Percentiles rank a stretch among this genome's conserved stretches.
Conservation (phyloP, 306 rosid species). For the Vigna hirtella region DNA sequence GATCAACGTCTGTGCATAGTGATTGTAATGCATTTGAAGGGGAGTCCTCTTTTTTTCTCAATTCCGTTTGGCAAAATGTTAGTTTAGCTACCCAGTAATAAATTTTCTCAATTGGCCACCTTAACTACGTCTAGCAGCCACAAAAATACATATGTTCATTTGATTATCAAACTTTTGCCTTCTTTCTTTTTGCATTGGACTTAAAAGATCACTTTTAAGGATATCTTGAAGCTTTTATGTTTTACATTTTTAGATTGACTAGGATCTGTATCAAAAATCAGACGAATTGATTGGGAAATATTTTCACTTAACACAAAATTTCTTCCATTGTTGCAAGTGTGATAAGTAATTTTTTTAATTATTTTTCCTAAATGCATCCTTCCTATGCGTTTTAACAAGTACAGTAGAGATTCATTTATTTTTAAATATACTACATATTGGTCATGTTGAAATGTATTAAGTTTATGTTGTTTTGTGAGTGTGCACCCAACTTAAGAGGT, state of each 20-base stretch:
- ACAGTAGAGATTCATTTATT: not conserved
- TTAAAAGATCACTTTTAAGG: not conserved
- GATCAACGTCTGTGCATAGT: too few relatives aligned
- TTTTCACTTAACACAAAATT: too few relatives aligned
- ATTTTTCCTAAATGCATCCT: too few relatives aligned
- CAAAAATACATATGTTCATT: not conserved
- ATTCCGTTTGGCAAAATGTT: not conserved
- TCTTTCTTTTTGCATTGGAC: not conserved
- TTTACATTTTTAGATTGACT: not conserved
- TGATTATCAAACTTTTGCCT: not conserved
- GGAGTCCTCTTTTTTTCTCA: not conserved
- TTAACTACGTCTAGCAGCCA: not conserved
- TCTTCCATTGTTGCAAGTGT: too few relatives aligned
- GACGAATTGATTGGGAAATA: too few relatives aligned
- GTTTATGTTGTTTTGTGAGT: too few relatives aligned
- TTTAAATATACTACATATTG: not conserved
- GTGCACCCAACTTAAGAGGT: too few relatives aligned
- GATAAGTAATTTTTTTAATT: too few relatives aligned
- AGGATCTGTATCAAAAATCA: too few relatives aligned
- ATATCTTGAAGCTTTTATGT: constrained; percentile 7
- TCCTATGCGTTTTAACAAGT: not conserved
- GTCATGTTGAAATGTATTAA: too few relatives aligned
- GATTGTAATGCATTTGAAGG: too few relatives aligned
- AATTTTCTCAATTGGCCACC: not conserved
- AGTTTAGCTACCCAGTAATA: not conserved